Evolutionary conservation across 208 protist species (phyloP).

Genomic region (Giardia duodenalis): DNA sequence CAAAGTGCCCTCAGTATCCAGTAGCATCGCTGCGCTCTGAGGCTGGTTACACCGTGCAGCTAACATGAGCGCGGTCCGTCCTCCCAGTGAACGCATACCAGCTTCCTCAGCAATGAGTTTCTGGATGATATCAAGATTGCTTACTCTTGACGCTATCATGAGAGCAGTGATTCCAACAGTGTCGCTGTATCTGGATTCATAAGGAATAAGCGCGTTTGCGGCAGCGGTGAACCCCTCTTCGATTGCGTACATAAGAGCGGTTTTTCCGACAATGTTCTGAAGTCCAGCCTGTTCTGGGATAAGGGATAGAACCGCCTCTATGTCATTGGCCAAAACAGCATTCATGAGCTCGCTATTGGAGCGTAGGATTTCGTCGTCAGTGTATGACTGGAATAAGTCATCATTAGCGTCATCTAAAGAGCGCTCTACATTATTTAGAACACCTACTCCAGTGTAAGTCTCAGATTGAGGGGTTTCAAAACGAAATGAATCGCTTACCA

Average conservation of each 20-base stretch:
- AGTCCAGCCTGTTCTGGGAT: not conserved
- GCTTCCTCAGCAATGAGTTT: not conserved
- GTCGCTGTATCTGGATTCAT: not conserved
- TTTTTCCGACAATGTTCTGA: not conserved
- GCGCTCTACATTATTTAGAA: not conserved
- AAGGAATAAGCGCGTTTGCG: not conserved
- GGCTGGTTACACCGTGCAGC: not conserved
- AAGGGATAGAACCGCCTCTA: not conserved
- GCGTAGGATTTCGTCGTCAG: not conserved
- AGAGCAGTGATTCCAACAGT: not conserved
- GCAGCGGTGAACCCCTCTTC: not conserved
- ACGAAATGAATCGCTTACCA: not conserved
- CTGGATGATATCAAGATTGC: not conserved
- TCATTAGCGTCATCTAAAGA: not conserved
- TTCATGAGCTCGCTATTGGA: not conserved
- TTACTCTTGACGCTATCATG: not conserved
- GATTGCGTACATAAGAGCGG: not conserved
- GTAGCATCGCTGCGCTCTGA: not conserved
- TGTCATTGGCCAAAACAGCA: not conserved
- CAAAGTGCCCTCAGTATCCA: not conserved
- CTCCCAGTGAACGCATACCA: not conserved
- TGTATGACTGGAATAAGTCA: not conserved
- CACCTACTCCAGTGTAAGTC: not conserved
- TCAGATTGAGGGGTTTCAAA: not conserved
- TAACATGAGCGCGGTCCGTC: not conserved